Conservation (phyloP, 352 stramenopile genomes). For the Phytophthora melonis region DNA sequence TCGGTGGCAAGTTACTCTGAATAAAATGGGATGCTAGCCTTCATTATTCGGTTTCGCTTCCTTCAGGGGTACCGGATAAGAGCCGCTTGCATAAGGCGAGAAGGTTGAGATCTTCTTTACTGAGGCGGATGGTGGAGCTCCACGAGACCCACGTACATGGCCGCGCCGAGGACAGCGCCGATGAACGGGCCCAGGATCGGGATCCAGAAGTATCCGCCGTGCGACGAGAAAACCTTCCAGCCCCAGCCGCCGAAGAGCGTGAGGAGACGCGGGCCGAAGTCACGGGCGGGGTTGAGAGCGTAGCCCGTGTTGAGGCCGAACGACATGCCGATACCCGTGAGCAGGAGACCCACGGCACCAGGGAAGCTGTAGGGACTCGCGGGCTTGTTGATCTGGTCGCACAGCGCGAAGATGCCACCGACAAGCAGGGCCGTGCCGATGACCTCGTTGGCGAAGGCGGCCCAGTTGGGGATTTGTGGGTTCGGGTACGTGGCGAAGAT, state of each 20-base stretch:
- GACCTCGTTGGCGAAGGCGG: constrained; percentile 71
- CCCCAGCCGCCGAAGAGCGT: constrained; percentile 69
- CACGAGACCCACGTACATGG: constrained; percentile 75
- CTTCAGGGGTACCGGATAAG: not conserved
- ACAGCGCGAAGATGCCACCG: constrained; percentile 72
- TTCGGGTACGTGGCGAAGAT: constrained; percentile 85
- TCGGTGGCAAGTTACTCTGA: constrained; percentile 17
- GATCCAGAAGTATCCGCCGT: constrained; percentile 83
- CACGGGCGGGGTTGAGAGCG: constrained; percentile 75
- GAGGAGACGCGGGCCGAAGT: constrained; percentile 72
- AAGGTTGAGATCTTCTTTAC: constrained; percentile 18
- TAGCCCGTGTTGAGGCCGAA: constrained; percentile 87
- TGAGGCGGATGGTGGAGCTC: constrained; percentile 65
- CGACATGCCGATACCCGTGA: constrained; percentile 77
- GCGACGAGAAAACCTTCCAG: constrained; percentile 71
- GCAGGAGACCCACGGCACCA: constrained; percentile 70
- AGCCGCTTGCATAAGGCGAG: not conserved
- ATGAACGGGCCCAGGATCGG: constrained; percentile 77
- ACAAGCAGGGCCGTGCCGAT: constrained; percentile 70
- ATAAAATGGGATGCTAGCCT: constrained; percentile 32
- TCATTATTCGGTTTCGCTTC: constrained; percentile 34
- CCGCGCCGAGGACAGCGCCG: constrained; percentile 64
- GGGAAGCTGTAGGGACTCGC: constrained; percentile 75
- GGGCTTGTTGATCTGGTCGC: constrained; percentile 77
- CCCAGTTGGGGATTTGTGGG: constrained; percentile 63